Percentiles rank a stretch among this genome's conserved stretches.
Evolutionary conservation across 345 rosid genomes (phyloP).

Genomic region (Jatropha curcas): DNA sequence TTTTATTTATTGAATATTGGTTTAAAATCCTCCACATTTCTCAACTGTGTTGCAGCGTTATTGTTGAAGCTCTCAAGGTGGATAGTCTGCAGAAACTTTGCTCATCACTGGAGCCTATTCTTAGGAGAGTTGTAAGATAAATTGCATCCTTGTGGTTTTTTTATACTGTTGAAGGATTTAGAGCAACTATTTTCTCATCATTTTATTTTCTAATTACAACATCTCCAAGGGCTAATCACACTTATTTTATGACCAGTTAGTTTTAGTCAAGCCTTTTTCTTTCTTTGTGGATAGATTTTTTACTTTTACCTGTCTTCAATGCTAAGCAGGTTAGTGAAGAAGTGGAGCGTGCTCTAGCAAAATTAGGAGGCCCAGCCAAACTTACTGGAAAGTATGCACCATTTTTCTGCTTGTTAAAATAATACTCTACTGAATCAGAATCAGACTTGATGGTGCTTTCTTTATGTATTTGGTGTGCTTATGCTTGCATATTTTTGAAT

Average conservation of each 20-base stretch:
- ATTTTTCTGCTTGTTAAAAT: neutral
- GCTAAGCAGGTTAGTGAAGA: conserved; percentile 36
- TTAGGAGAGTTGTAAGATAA: conserved; percentile 32
- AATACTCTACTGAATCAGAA: neutral
- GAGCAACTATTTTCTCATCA: neutral
- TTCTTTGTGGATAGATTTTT: neutral
- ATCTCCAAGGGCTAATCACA: neutral
- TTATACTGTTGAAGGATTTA: neutral
- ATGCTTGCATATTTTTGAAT: neutral
- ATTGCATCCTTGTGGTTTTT: neutral
- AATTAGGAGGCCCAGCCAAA: conserved; percentile 31
- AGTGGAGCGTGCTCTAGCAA: conserved; percentile 41
- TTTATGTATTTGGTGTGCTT: too few species aligned
- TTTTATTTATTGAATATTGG: neutral
- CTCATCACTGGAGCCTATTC: conserved; percentile 38
- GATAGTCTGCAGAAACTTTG: conserved; percentile 40
- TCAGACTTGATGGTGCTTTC: neutral
- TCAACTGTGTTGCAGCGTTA: conserved; percentile 28
- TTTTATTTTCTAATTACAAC: neutral
- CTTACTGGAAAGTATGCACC: conserved; percentile 23
- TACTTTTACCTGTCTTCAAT: neutral
- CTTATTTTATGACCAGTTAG: neutral
- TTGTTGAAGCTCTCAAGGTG: conserved; percentile 39
- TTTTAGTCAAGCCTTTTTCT: neutral
- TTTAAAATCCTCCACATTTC: neutral